Evolutionary conservation across 2,329 filamentous ascomycete genomes (phyloP).

Genomic region (Coniochaeta ligniaria): DNA sequence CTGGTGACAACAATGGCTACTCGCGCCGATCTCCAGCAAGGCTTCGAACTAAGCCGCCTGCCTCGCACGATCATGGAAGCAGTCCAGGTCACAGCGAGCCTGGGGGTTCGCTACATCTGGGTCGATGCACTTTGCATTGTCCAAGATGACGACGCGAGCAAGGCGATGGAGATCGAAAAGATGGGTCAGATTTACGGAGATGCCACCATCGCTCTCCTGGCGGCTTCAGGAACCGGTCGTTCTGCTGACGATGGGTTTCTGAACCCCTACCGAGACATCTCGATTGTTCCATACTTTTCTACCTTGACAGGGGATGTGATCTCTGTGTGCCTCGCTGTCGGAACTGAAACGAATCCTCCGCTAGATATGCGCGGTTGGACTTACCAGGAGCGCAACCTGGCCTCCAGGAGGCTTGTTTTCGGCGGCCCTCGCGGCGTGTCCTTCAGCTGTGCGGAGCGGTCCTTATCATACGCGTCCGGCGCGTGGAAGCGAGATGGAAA

Average conservation of each 20-base stretch:
- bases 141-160: neutral
- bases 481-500: slow-evolving; percentile 1
- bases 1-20: neutral
- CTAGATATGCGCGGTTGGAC: slow-evolving; percentile 5
- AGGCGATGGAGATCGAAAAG: neutral
- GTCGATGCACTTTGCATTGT: neutral
- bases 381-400: slow-evolving; percentile 3
- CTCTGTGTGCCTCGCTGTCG: neutral
- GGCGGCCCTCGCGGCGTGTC: neutral
- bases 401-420: neutral
- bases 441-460: slow-evolving; percentile 1
- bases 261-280: neutral
- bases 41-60: neutral
- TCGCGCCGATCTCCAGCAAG: neutral
- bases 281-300: neutral
- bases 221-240: neutral
- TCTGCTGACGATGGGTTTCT: neutral
- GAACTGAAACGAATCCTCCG: neutral
- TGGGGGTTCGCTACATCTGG: slow-evolving; percentile 1
- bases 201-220: neutral
- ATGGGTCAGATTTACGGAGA: neutral
- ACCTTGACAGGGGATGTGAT: neutral
- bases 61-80: neutral
- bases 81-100: neutral
- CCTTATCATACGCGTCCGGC: neutral